Conservation (phyloP, 2,329 filamentous ascomycete genomes). For the Talaromyces atroroseus region DNA sequence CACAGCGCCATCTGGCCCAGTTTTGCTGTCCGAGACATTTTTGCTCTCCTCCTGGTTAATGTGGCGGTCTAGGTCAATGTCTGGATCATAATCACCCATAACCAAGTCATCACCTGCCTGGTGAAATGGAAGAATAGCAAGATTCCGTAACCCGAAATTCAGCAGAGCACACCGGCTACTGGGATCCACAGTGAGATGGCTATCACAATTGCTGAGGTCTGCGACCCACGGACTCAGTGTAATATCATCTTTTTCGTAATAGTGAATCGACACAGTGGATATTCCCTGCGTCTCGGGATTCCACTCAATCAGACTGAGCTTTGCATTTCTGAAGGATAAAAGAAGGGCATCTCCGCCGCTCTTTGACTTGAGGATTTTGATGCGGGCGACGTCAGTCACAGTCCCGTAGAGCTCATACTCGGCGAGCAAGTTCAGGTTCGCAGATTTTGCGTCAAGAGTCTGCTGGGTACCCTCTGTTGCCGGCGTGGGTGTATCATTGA, state of each 20-base stretch:
- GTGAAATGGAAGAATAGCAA: conserved; percentile 90
- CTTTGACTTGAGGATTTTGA: conserved; percentile 66
- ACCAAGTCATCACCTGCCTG: conserved; percentile 81
- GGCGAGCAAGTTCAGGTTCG: conserved; percentile 76
- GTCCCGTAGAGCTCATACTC: conserved; percentile 82
- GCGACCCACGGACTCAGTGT: conserved; percentile 76
- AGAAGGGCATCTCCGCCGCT: conserved; percentile 80
- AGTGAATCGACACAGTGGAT: conserved; percentile 90
- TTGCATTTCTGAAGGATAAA: conserved; percentile 81
- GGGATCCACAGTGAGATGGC: conserved; percentile 80
- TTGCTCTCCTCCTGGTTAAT: conserved; percentile 40
- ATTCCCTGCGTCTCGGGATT: conserved; percentile 73
- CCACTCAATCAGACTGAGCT: conserved; percentile 91
- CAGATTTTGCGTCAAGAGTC: conserved; percentile 22
- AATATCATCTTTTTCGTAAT: conserved; percentile 92
- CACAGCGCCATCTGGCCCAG: conserved; percentile 33
- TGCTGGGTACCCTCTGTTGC: conserved; percentile 60
- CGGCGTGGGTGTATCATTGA: conserved; percentile 50
- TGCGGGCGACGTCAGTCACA: conserved; percentile 71
- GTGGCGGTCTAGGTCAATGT: conserved; percentile 53
- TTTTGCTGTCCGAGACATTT: conserved; percentile 28
- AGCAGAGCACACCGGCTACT: conserved; percentile 89
- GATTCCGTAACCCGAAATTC: conserved; percentile 80
- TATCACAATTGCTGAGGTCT: conserved; percentile 68
- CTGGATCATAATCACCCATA: conserved; percentile 86